Percentiles rank a stretch among this genome's conserved stretches.
Evolutionary conservation across 2,329 filamentous ascomycete species (phyloP).

Genomic region (Epichloe aotearoae): DNA sequence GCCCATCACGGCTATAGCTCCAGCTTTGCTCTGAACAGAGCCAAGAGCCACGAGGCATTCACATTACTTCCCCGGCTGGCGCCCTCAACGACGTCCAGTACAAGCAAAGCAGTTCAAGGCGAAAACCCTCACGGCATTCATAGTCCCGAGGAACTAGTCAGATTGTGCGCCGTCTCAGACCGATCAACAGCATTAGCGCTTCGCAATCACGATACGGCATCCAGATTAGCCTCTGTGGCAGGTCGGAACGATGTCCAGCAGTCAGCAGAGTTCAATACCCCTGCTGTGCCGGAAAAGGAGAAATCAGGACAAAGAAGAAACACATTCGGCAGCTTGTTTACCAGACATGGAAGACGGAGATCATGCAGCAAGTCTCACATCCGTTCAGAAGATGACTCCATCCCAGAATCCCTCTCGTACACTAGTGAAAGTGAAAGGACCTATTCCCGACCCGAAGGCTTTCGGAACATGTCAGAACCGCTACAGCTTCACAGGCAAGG

Average conservation of each 20-base stretch:
- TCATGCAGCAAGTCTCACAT: background rate
- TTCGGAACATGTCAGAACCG: background rate
- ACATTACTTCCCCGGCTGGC: conserved; percentile 11
- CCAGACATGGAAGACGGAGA: background rate
- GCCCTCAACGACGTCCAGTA: background rate
- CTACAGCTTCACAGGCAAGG: background rate
- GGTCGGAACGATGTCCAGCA: background rate
- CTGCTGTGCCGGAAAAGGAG: background rate
- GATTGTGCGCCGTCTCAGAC: background rate
- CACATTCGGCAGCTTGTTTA: conserved; percentile 1
- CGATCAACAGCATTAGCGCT: conserved; percentile 1
- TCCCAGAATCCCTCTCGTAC: background rate
- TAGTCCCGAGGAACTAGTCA: background rate
- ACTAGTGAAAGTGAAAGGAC: background rate
- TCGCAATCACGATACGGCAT: conserved; percentile 1
- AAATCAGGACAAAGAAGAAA: background rate
- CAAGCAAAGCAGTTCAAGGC: background rate
- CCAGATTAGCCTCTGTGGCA: background rate
- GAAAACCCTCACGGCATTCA: background rate
- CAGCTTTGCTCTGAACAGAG: conserved; percentile 12
- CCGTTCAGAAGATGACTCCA: background rate
- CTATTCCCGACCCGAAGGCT: too few relatives aligned
- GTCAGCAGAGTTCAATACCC: background rate
- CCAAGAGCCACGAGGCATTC: conserved; percentile 10
- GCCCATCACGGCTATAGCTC: conserved; percentile 6